phyloP scores from a whole-genome alignment of 2,329 filamentous ascomycete species.

The Ilyonectria robusta region DNA sequence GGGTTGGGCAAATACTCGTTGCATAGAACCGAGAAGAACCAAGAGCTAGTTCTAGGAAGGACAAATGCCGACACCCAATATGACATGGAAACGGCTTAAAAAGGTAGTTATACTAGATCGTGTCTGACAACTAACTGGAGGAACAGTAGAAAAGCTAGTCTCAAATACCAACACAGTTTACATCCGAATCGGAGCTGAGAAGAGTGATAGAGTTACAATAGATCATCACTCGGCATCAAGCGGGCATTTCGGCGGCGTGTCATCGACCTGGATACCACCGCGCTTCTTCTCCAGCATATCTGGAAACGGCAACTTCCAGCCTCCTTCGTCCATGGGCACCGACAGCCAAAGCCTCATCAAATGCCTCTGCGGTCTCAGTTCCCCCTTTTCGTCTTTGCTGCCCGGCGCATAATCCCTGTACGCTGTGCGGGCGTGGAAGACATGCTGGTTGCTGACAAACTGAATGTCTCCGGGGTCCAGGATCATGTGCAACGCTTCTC shows the following conservation, averaged over 20 bases:
- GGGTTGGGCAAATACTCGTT: not conserved
- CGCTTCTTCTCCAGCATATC: constrained; percentile 89
- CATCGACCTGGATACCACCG: constrained; percentile 89
- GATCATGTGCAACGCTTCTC: constrained; percentile 84
- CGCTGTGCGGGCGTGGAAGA: constrained; percentile 84
- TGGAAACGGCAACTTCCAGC: constrained; percentile 87
- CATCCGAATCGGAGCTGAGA: not conserved
- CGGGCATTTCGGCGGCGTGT: constrained; percentile 80
- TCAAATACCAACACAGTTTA: not conserved
- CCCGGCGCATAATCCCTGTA: constrained; percentile 75
- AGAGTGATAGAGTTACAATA: not conserved
- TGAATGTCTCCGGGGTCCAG: constrained; percentile 91
- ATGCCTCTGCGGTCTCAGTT: constrained; percentile 78
- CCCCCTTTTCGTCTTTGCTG: not conserved
- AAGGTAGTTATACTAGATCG: too few relatives aligned
- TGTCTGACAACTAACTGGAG: not conserved
- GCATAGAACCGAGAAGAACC: too few relatives aligned
- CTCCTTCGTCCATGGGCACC: constrained; percentile 84
- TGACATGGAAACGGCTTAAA: too few relatives aligned
- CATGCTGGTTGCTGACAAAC: constrained; percentile 84
- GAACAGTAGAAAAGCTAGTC: not conserved
- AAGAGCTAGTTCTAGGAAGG: too few relatives aligned
- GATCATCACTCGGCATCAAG: constrained; percentile 78
- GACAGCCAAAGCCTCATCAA: constrained; percentile 89
- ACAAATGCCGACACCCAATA: too few relatives aligned